phyloP scores from a whole-genome alignment of 2,329 filamentous ascomycete species.

The Fusarium acutatum region DNA sequence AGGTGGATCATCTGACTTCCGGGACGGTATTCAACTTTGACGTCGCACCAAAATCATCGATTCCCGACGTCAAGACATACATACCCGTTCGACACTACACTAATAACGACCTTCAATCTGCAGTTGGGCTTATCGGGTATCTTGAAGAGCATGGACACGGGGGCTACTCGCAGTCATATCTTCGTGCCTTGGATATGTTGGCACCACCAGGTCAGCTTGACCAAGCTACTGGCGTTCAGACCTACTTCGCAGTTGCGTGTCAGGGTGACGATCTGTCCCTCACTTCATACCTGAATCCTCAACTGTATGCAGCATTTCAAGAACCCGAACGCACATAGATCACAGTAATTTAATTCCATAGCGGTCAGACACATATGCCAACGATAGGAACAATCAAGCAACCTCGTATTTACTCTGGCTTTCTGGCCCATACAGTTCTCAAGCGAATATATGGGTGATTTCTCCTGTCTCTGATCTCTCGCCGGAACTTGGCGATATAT shows the following conservation, averaged over 20 bases:
- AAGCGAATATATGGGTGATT: conserved; percentile 20
- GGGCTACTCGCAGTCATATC: not conserved
- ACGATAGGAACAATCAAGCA: not conserved
- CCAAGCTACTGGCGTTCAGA: not conserved
- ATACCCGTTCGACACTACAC: not conserved
- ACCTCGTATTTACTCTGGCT: not conserved
- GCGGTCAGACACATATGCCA: too few species aligned
- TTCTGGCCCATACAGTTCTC: conserved; percentile 7
- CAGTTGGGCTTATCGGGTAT: not conserved
- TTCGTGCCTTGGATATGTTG: not conserved
- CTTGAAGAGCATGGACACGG: not conserved
- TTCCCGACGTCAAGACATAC: not conserved
- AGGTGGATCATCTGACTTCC: not conserved
- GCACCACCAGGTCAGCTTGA: not conserved
- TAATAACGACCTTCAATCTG: not conserved
- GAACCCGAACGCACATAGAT: not conserved
- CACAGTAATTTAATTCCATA: not conserved
- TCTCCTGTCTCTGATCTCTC: conserved; percentile 16
- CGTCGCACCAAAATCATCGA: not conserved
- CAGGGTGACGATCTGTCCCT: not conserved
- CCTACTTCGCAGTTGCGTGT: not conserved
- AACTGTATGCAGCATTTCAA: not conserved
- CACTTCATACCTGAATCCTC: not conserved
- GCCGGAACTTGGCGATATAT: conserved; percentile 23
- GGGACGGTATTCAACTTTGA: not conserved